phyloP scores from a whole-genome alignment of 2,329 filamentous ascomycete species.

The Endothia cerciana region DNA sequence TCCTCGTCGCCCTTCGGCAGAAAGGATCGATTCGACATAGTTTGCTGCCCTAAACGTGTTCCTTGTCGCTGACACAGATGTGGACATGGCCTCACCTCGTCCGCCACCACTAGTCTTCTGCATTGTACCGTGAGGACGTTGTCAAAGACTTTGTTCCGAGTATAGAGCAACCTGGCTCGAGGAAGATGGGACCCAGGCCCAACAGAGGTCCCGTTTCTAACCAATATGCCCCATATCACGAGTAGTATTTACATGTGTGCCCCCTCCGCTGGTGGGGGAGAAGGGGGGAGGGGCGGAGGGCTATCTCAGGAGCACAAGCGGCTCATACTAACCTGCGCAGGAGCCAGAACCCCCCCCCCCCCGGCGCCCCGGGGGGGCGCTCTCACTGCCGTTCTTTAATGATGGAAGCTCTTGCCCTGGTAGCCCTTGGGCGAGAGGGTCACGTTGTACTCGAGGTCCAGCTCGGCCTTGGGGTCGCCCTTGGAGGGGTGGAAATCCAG shows the following conservation, averaged over 20 bases:
- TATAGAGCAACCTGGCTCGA: too few relatives aligned
- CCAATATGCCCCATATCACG: too few relatives aligned
- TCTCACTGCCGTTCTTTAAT: background rate
- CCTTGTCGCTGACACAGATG: background rate
- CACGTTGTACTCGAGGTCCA: constrained; percentile 40
- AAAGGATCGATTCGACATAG: background rate
- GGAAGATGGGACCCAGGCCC: too few relatives aligned
- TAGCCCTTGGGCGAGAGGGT: constrained; percentile 34
- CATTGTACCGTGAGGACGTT: background rate
- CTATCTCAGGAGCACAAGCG: background rate
- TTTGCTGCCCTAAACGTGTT: background rate
- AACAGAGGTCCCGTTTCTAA: too few relatives aligned
- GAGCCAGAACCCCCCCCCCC: too few relatives aligned
- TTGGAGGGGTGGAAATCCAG: constrained; percentile 49
- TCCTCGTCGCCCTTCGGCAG: background rate
- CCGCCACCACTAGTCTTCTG: background rate
- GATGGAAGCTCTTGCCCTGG: constrained; percentile 24
- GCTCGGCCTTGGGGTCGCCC: constrained; percentile 37
- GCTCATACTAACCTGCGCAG: too few relatives aligned
- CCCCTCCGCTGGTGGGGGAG: too few relatives aligned
- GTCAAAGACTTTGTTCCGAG: too few relatives aligned
- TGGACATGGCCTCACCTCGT: background rate
- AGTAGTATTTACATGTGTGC: background rate
- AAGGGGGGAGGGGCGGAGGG: too few relatives aligned
- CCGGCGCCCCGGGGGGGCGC: too few relatives aligned